Percentiles rank a stretch among this genome's conserved stretches.
phyloP scores from a whole-genome alignment of 2,329 filamentous ascomycete genomes.

The Talaromyces sp. region DNA sequence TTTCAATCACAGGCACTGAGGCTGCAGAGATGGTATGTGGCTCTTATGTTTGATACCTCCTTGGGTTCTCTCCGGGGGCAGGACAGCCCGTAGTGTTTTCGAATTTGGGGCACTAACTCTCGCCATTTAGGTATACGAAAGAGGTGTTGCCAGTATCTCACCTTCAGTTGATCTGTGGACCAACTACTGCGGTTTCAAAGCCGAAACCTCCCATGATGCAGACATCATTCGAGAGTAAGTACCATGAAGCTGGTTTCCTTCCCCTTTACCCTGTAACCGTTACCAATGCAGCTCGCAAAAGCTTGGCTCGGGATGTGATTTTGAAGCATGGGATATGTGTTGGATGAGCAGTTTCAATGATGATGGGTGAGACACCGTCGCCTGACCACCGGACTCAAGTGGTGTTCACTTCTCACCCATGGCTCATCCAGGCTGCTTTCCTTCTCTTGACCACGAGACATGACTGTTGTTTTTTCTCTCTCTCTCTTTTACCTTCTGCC shows the following conservation, averaged over 20 bases:
- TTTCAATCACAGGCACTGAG: constrained; percentile 94
- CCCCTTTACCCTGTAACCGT: constrained; percentile 61
- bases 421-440: constrained; percentile 54
- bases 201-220: constrained; percentile 92
- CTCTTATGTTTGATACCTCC: background rate
- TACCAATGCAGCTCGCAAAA: constrained; percentile 44
- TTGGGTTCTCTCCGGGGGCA: background rate
- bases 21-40: constrained; percentile 86
- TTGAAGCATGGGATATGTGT: constrained; percentile 35
- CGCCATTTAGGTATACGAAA: constrained; percentile 76
- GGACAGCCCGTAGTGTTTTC: too few relatives aligned
- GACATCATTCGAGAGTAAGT: constrained; percentile 99
- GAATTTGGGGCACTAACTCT: background rate
- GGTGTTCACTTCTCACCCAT: constrained; percentile 56
- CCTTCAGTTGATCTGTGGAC: constrained; percentile 97
- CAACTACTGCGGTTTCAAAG: constrained; percentile 96
- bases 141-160: constrained; percentile 88
- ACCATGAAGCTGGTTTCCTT: constrained; percentile 65
- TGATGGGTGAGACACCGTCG: constrained; percentile 68
- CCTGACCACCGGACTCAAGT: constrained; percentile 50
- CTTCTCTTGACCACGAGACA: constrained; percentile 42
- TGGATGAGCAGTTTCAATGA: constrained; percentile 43
- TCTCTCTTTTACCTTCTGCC: constrained; percentile 18
- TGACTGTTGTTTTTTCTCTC: constrained; percentile 26
- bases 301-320: constrained; percentile 39